Evolutionary conservation across 169 alveolate genomes (phyloP).

Genomic region (Neospora caninum): DNA sequence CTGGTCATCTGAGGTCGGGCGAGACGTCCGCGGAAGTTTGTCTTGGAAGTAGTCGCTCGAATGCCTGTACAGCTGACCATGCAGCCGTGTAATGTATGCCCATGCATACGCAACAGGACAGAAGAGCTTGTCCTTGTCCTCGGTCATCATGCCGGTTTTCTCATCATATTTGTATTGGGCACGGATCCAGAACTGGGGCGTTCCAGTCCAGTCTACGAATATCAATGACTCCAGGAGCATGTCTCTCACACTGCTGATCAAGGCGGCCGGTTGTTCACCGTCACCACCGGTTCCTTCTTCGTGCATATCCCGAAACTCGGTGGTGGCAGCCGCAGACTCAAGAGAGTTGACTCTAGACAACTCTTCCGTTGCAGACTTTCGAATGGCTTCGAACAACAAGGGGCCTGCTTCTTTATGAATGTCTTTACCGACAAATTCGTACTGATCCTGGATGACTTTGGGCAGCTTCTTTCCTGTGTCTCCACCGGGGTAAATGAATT

Average conservation of each 20-base stretch:
- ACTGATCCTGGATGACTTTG: neutral
- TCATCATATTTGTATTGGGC: neutral
- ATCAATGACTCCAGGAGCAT: slow-evolving; percentile 9
- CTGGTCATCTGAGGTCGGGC: neutral
- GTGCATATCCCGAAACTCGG: neutral
- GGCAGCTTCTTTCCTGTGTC: slow-evolving; percentile 13
- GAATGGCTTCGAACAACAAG: neutral
- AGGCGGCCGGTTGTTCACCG: neutral
- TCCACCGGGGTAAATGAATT: slow-evolving; percentile 33
- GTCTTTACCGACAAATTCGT: slow-evolving; percentile 2
- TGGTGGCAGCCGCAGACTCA: neutral
- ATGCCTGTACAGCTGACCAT: slow-evolving; percentile 50
- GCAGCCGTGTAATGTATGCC: slow-evolving; percentile 49
- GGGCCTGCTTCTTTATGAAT: neutral
- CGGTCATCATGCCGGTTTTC: neutral
- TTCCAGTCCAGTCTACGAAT: slow-evolving; percentile 20
- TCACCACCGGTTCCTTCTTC: slow-evolving; percentile 9
- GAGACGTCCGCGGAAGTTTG: neutral
- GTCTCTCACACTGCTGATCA: neutral
- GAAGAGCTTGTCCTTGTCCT: neutral
- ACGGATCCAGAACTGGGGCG: slow-evolving; percentile 23
- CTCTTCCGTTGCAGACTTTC: neutral
- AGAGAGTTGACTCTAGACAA: neutral
- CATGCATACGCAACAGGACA: slow-evolving; percentile 52
- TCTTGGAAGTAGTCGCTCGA: slow-evolving; percentile 6